Percentiles rank a stretch among this genome's conserved stretches.
These are phyloP conservation scores for Pterocarpus santalinus DNA, from an alignment of 306 rosid species.

Conservation along the genomic window DNA sequence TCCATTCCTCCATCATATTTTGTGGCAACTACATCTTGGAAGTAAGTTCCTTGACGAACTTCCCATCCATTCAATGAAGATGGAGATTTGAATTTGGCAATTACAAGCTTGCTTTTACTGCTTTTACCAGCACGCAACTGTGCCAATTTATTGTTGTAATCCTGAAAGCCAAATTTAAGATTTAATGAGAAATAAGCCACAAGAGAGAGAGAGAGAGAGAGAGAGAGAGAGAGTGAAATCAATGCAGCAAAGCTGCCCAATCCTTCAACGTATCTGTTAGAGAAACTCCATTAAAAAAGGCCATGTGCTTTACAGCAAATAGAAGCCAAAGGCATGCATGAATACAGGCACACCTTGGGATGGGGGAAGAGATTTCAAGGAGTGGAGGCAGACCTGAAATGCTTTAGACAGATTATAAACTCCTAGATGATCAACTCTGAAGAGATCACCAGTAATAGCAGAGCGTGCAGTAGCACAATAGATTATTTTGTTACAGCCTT, in stretches of 20 bases:
- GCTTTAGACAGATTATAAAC: conserved; percentile 89
- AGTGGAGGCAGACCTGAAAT: conserved; percentile 72
- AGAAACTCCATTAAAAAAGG: too few species aligned
- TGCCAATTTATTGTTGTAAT: conserved; percentile 87
- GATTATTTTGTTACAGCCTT: conserved; percentile 86
- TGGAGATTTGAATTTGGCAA: conserved; percentile 78
- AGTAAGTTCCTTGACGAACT: conserved; percentile 86
- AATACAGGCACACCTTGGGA: conserved; percentile 1
- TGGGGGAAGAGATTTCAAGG: conserved; percentile 12
- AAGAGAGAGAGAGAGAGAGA: background rate
- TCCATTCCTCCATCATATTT: conserved; percentile 99
- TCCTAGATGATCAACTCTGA: conserved; percentile 87
- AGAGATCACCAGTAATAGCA: conserved; percentile 85
- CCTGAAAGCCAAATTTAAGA: conserved; percentile 63
- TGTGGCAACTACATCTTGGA: conserved; percentile 83
- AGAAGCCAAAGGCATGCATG: background rate
- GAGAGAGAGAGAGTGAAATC: too few species aligned
- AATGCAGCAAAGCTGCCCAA: too few species aligned
- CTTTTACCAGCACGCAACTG: conserved; percentile 95
- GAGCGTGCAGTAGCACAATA: conserved; percentile 98
- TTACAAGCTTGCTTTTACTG: conserved; percentile 89
- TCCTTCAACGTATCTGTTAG: too few species aligned
- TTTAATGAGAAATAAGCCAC: background rate
- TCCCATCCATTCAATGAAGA: conserved; percentile 89
- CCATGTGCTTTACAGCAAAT: too few species aligned